Evolutionary conservation across 805 yeast genomes (phyloP), one percentile per base, ranked within the genome.

Genomic region (Wickerhamiella australiensis): DNA sequence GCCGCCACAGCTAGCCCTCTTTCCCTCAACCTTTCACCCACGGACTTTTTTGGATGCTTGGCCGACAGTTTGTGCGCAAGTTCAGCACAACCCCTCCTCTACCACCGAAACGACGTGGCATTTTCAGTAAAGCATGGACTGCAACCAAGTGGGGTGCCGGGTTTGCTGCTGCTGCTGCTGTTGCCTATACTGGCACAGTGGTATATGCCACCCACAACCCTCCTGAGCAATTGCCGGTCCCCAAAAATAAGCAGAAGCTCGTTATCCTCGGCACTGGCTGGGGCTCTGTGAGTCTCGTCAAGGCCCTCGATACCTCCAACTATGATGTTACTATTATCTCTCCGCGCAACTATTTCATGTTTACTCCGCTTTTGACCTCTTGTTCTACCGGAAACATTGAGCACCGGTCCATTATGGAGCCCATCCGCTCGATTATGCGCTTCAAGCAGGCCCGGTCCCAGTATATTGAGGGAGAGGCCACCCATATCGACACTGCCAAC

Each of bases 301-400:
- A 85, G 70, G 77, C 79, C 62, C 71, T 88, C 65, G 96, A 88
- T 65, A 82, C 96, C 38, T 72, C 88, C 44, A 72, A 81, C 65
- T 88, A 86, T 70, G 85, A 90, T 63, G 96, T 88, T 46, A 79
- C 86, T 46, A 79, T 88, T 50, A 83, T 88, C 43, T 85, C 95
- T 38, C 96, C 97, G 54, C 79, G 96, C 71, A 90, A 88, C 73
- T 90, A 85, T 73, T 87, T 88, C 70, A 73, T 88, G 60, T 88
- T 90, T 75, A 88, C 97, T 51, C 96, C 97, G n/a, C 72, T 88
- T 64, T 74, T 88, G 59, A 96, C 97, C 43, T 84, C 95, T 22
- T 84, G 90, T 57, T 94, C 96, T 51, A 88, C 95, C 35, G 96
- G 96, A 56, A 84, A 95, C 47, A 79, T 86, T 52, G 95, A 85